Evolutionary conservation across 2,329 filamentous ascomycete genomes (phyloP), one percentile per base, ranked within the genome.

Genomic region (Calonectria multiphialidica): DNA sequence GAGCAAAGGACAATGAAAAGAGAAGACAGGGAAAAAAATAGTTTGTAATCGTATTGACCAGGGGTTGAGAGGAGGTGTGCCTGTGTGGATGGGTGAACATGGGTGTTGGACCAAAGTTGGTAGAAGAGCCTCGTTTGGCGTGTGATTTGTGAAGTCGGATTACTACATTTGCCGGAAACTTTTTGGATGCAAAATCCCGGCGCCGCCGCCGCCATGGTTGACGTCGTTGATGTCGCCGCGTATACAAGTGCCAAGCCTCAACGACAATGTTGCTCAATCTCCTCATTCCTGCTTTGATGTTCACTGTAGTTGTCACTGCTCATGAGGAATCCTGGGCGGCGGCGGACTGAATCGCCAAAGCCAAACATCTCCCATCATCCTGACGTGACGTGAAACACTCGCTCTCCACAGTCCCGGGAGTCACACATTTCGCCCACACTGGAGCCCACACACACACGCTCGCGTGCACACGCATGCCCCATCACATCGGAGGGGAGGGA

Each of bases 301-400:
- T 9, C 5, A n/a, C n/a, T 10, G 44, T n/a, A 12, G 53, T 57
- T 15, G 25, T 50, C 33, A 16, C 28, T 50, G 9, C 4, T 15
- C 37, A 23, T 23, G 5, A 57, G n/a, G 21, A 57, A 40, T 47
- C 53, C 33, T 9, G 33, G 33, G 6, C 15, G n/a, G 53, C n/a
- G 15, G n/a, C 5, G 25, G 23, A 23, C 21, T 21, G n/a, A 23
- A 23, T 37, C n/a, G 33, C 33, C 21, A 13, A 35, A 35, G 1
- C 18, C 18, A 15, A 3, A 12, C 30, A 55, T 23, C 28, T 8
- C 33, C 18, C n/a, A 55, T 28, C 28, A 42, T 33, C 35, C 21
- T 28, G 55, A 62, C 21, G n/a, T 62, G 55, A 62, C 47, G 66
- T 68, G 66, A 68, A 68, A 68, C 66, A 68, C 40, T 50, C 33